Percentiles rank a stretch among this genome's conserved stretches.
Conservation (phyloP, 2,329 filamentous ascomycete genomes). For the Aspergillus thermomutatus region DNA sequence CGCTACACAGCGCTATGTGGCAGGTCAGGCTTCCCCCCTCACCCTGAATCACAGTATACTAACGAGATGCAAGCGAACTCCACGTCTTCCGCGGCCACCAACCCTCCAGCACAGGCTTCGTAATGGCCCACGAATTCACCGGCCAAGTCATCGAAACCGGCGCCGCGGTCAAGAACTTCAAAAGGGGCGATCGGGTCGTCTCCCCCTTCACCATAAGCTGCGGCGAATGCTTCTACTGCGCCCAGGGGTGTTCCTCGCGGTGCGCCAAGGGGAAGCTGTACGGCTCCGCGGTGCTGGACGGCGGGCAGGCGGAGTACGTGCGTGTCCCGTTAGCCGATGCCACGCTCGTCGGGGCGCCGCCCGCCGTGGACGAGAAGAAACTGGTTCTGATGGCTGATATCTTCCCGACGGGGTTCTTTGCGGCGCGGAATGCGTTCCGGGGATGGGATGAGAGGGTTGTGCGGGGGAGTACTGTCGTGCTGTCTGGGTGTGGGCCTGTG, state of each 20-base stretch:
- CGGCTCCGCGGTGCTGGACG: conserved; percentile 66
- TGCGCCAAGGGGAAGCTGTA: conserved; percentile 68
- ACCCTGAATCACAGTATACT: neutral
- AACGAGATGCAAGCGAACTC: conserved; percentile 56
- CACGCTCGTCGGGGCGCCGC: conserved; percentile 68
- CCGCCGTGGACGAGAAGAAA: conserved; percentile 66
- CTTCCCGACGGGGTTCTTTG: conserved; percentile 45
- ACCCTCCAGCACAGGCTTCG: conserved; percentile 59
- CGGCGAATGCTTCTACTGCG: conserved; percentile 78
- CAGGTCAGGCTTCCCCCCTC: conserved; percentile 53
- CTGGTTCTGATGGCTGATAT: conserved; percentile 89
- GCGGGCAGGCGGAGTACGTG: conserved; percentile 76
- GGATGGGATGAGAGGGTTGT: conserved; percentile 1
- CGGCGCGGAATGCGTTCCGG: conserved; percentile 14
- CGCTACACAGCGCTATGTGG: conserved; percentile 79
- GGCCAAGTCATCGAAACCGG: conserved; percentile 68
- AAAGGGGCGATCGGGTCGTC: conserved; percentile 72
- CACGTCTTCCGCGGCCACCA: conserved; percentile 84
- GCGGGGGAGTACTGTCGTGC: conserved; percentile 12
- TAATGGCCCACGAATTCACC: conserved; percentile 78
- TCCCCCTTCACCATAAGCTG: conserved; percentile 78
- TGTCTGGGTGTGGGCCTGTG: conserved; percentile 17
- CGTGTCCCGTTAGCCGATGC: conserved; percentile 75
- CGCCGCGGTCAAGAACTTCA: conserved; percentile 52
- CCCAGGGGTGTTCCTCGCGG: conserved; percentile 67